Evolutionary conservation across 1,284 basidiomycete species (phyloP).

Genomic region (Pseudozyma sp.): DNA sequence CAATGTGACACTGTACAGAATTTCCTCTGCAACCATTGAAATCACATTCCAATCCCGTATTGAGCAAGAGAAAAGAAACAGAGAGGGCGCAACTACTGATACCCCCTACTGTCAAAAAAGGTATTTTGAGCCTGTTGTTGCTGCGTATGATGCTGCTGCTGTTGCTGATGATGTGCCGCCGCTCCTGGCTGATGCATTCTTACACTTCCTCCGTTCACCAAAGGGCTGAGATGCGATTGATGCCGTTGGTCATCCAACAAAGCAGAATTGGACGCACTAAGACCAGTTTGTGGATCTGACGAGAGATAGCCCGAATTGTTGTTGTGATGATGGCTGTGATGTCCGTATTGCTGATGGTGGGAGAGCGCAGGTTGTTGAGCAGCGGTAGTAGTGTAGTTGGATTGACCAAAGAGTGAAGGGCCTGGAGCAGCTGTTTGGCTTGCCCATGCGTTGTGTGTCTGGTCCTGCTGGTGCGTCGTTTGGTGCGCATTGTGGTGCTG

Average conservation of each 20-base stretch:
- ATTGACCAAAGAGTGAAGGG: slow-evolving; percentile 38
- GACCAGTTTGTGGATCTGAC: slow-evolving; percentile 34
- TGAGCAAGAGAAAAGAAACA: background rate
- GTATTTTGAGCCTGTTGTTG: slow-evolving; percentile 22
- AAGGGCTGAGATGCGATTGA: slow-evolving; percentile 43
- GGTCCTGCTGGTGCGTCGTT: slow-evolving; percentile 28
- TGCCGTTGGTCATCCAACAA: slow-evolving; percentile 40
- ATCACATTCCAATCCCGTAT: too few relatives aligned
- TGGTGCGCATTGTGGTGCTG: slow-evolving; percentile 36
- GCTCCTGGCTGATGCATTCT: slow-evolving; percentile 26
- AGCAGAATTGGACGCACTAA: slow-evolving; percentile 27
- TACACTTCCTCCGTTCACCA: slow-evolving; percentile 41
- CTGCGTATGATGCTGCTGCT: slow-evolving; percentile 24
- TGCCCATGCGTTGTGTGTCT: slow-evolving; percentile 40
- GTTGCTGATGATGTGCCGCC: slow-evolving; percentile 12
- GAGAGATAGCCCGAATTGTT: slow-evolving; percentile 35
- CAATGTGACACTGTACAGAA: too few relatives aligned
- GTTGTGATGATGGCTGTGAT: slow-evolving; percentile 45
- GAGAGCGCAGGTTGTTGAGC: slow-evolving; percentile 16
- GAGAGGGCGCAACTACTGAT: slow-evolving; percentile 11
- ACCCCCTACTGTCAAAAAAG: slow-evolving; percentile 38
- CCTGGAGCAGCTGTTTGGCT: slow-evolving; percentile 29
- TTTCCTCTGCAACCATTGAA: too few relatives aligned
- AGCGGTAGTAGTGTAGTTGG: slow-evolving; percentile 20
- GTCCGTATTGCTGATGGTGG: slow-evolving; percentile 38